phyloP scores from a whole-genome alignment of 2,329 filamentous ascomycete species.

The Exophiala bonariae region DNA sequence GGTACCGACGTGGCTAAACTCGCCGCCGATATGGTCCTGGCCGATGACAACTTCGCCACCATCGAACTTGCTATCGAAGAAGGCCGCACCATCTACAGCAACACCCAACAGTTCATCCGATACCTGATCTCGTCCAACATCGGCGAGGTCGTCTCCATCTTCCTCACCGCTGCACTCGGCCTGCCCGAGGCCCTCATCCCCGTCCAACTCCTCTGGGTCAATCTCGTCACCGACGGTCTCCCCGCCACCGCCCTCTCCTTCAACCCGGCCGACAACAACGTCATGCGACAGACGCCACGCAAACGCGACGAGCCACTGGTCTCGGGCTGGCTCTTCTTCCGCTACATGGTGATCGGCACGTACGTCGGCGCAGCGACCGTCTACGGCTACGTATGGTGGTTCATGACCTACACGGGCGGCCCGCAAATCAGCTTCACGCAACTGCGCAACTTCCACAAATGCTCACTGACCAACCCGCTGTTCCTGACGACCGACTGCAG shows the following conservation, averaged over 20 bases:
- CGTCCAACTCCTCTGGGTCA: slow-evolving; percentile 97
- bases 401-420: slow-evolving; percentile 89
- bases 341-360: slow-evolving; percentile 92
- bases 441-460: slow-evolving; percentile 90
- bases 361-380: slow-evolving; percentile 96
- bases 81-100: slow-evolving; percentile 98
- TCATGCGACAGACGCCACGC: slow-evolving; percentile 89
- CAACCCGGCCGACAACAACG: slow-evolving; percentile 97
- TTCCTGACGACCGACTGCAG: slow-evolving; percentile 88
- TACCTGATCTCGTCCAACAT: slow-evolving; percentile 99
- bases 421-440: slow-evolving; percentile 91
- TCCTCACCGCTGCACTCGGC: slow-evolving; percentile 90
- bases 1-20: slow-evolving; percentile 96
- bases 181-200: slow-evolving; percentile 98
- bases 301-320: slow-evolving; percentile 93
- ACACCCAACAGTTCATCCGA: slow-evolving; percentile 98
- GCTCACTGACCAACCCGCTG: slow-evolving; percentile 59
- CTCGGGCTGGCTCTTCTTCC: slow-evolving; percentile 93
- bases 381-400: slow-evolving; percentile 99
- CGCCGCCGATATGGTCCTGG: slow-evolving; percentile 96
- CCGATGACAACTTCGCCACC: slow-evolving; percentile 98
- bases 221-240: slow-evolving; percentile 94
- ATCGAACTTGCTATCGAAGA: slow-evolving; percentile 96
- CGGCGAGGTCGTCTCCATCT: slow-evolving; percentile 97
- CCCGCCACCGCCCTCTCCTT: slow-evolving; percentile 95